Conservation (phyloP, 768 basidiomycete species). For the Termitomyces sp. region DNA sequence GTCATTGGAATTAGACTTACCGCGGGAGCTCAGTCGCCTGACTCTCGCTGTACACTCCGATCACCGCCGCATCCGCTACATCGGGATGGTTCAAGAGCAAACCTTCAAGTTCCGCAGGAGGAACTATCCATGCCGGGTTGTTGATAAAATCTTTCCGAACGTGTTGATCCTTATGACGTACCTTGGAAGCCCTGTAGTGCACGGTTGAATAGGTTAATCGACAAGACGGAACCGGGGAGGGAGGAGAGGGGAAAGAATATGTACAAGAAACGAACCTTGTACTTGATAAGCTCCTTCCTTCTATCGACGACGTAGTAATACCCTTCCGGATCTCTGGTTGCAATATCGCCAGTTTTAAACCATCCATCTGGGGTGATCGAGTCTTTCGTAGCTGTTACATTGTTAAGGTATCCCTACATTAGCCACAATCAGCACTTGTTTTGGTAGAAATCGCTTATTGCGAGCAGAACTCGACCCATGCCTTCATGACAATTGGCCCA, state of each 20-base stretch:
- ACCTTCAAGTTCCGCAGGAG: slow-evolving; percentile 83
- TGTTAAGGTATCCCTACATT: slow-evolving; percentile 67
- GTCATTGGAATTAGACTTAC: slow-evolving; percentile 22
- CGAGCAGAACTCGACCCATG: slow-evolving; percentile 11
- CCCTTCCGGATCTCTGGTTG: slow-evolving; percentile 60
- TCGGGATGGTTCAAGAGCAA: slow-evolving; percentile 70
- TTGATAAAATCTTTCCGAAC: neutral
- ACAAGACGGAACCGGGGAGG: neutral
- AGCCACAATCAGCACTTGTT: neutral
- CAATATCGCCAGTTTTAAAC: slow-evolving; percentile 90
- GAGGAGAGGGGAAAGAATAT: neutral
- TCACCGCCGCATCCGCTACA: slow-evolving; percentile 75
- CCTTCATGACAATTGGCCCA: slow-evolving; percentile 80
- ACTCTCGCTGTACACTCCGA: slow-evolving; percentile 60
- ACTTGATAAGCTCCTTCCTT: slow-evolving; percentile 71
- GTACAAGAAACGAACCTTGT: slow-evolving; percentile 38
- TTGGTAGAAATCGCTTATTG: no score
- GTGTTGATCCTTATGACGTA: slow-evolving; percentile 16
- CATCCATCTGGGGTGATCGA: slow-evolving; percentile 70
- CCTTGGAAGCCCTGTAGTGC: slow-evolving; percentile 66
- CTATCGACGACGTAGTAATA: slow-evolving; percentile 73
- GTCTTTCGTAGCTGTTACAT: slow-evolving; percentile 60
- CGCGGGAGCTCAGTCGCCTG: slow-evolving; percentile 82
- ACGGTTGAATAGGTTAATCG: neutral
- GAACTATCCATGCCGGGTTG: slow-evolving; percentile 40